phyloP scores from a whole-genome alignment of 2,329 filamentous ascomycete species.

The Alternaria conjuncta region DNA sequence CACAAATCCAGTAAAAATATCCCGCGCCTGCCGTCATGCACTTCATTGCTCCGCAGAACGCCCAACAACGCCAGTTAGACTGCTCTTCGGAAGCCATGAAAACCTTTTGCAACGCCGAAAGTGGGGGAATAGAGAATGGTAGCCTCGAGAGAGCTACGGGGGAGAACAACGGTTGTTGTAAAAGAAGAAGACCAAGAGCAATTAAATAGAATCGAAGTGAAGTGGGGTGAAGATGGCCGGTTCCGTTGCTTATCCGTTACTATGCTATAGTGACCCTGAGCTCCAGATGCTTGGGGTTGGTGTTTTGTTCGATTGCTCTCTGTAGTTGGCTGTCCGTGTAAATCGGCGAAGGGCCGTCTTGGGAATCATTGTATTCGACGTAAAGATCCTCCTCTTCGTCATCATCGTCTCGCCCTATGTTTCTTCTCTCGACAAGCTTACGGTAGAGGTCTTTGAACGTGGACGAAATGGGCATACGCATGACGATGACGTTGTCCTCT shows the following conservation, averaged over 20 bases:
- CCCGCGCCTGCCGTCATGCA: slow-evolving; percentile 2
- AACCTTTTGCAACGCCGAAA: slow-evolving; percentile 22
- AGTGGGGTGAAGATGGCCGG: neutral
- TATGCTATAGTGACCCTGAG: slow-evolving; percentile 56
- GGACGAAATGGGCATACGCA: slow-evolving; percentile 84
- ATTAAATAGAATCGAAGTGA: slow-evolving; percentile 2
- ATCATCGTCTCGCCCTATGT: too few species aligned
- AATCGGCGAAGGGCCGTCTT: too few species aligned
- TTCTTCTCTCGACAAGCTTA: slow-evolving; percentile 76
- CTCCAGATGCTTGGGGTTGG: slow-evolving; percentile 70
- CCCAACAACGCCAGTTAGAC: slow-evolving; percentile 4
- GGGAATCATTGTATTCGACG: too few species aligned
- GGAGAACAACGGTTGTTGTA: neutral
- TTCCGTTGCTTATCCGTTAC: neutral
- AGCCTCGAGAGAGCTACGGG: neutral
- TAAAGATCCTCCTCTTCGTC: too few species aligned
- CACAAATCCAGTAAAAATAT: neutral
- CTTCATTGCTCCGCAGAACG: neutral
- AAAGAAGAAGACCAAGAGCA: slow-evolving; percentile 5
- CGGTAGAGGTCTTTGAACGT: slow-evolving; percentile 78
- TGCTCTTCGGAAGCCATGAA: slow-evolving; percentile 9
- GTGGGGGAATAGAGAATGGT: slow-evolving; percentile 6
- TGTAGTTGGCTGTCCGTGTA: too few species aligned
- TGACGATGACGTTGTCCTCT: slow-evolving; percentile 59
- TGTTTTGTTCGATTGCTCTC: slow-evolving; percentile 73